phyloP scores from a whole-genome alignment of 768 basidiomycete genomes.

The Agaricus blazei region DNA sequence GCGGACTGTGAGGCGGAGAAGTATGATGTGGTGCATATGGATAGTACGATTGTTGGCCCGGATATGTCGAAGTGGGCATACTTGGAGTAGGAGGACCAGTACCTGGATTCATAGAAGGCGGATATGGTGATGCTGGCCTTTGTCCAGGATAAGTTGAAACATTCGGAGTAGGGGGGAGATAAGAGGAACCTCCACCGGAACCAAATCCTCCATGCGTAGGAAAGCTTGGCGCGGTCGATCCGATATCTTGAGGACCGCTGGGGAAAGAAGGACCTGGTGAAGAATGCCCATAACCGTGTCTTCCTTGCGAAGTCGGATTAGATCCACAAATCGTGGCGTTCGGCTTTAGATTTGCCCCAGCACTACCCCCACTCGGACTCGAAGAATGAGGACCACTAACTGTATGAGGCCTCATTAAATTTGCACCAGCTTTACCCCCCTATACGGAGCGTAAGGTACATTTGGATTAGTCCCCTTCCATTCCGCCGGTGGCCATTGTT shows the following conservation, averaged over 20 bases:
- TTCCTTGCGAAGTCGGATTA: not conserved
- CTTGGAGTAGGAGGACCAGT: not conserved
- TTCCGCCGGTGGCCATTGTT: constrained; percentile 40
- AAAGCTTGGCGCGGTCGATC: not conserved
- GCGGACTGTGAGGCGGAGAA: constrained; percentile 19
- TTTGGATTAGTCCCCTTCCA: constrained; percentile 26
- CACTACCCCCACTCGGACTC: constrained; percentile 6
- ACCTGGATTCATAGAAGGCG: not conserved
- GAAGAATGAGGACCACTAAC: constrained; percentile 16
- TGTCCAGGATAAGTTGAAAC: constrained; percentile 1
- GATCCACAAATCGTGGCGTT: constrained; percentile 17
- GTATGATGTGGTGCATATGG: constrained; percentile 12
- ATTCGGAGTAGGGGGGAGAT: not conserved
- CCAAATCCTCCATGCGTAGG: not conserved
- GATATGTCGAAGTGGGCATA: not conserved
- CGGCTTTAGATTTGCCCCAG: constrained; percentile 19
- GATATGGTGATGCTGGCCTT: not conserved
- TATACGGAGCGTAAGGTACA: constrained; percentile 11
- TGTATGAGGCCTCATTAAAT: constrained; percentile 28
- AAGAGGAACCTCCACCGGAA: not conserved
- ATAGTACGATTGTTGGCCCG: constrained; percentile 8
- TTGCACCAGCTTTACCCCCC: constrained; percentile 23
- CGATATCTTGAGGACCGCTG: not conserved
- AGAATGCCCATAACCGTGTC: constrained; percentile 9
- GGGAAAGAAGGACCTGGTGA: not conserved